phyloP scores from a whole-genome alignment of 768 basidiomycete genomes.

The Phaeotremella skinneri region DNA sequence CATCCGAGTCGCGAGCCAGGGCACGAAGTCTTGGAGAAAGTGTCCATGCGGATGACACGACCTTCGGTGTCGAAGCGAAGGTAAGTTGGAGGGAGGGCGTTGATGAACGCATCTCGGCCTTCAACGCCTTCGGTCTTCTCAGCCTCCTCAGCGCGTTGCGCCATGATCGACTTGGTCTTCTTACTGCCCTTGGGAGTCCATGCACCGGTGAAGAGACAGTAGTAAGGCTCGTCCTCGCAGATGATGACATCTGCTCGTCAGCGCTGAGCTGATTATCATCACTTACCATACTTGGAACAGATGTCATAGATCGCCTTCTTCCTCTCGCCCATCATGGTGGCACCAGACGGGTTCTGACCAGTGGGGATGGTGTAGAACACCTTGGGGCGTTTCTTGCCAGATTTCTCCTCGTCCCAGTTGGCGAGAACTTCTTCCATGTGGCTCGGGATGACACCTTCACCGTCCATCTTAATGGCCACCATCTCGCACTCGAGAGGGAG shows the following conservation, averaged over 20 bases:
- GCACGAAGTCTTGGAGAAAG: slow-evolving; percentile 62
- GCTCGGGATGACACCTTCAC: slow-evolving; percentile 65
- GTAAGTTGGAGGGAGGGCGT: slow-evolving; percentile 59
- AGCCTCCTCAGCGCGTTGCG: slow-evolving; percentile 21
- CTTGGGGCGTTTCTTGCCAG: slow-evolving; percentile 59
- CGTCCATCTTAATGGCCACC: slow-evolving; percentile 63
- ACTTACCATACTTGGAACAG: slow-evolving; percentile 71
- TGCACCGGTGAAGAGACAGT: slow-evolving; percentile 55
- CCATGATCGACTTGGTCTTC: slow-evolving; percentile 23
- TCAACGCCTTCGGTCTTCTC: slow-evolving; percentile 45
- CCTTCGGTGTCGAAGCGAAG: slow-evolving; percentile 71
- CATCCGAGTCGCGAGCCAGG: slow-evolving; percentile 76
- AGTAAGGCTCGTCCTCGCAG: slow-evolving; percentile 81
- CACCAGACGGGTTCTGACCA: slow-evolving; percentile 81
- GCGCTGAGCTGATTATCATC: background rate
- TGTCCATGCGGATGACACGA: slow-evolving; percentile 75
- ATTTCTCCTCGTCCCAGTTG: slow-evolving; percentile 64
- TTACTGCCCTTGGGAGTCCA: slow-evolving; percentile 52
- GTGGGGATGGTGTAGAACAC: slow-evolving; percentile 60
- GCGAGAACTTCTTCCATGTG: slow-evolving; percentile 62
- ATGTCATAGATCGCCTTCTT: slow-evolving; percentile 80
- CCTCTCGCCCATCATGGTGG: slow-evolving; percentile 64
- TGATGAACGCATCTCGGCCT: slow-evolving; percentile 57
- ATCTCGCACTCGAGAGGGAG: slow-evolving; percentile 32
- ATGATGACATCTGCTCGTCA: slow-evolving; percentile 64